Base-by-base conservation (phyloP, 2,329 filamentous ascomycete genomes). In the Cadophora malorum region DNA sequence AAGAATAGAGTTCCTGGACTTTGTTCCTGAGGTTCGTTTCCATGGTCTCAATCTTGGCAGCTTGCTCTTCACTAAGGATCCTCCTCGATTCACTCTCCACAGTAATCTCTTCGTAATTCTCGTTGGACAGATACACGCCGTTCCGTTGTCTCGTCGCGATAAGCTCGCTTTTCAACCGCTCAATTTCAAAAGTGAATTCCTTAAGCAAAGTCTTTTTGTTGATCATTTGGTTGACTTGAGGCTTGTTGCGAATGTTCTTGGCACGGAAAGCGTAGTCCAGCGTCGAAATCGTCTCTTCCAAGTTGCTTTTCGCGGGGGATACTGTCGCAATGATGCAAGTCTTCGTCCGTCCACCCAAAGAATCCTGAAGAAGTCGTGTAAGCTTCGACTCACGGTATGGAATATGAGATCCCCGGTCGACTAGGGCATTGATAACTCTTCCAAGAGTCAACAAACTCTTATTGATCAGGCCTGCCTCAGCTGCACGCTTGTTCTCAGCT, bases 271-370 rank as follows among this genome's bases (percentile, higher is more conserved):
- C 96, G 77, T 99, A 99, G 79, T 99, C 96, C 1, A 99, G 85
- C 0, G 96, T 99, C 0, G 96, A 98, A 69, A 99, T 98, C 0
- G 96, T 99, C 80, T 99, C 96, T 77, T 99, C 96, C 1, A 99
- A 84, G 74, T 98, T 99, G 80, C 91, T 94, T 79, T 96, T 96
- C 8, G 94, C 93, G 0, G 96, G 94, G 2, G 96, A 98, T 50
- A 99, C 87, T 0, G 96, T 99, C 6, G 96, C 96, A 76, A 99
- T 98, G 73, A 99, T 99, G 82, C 96, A 99, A 0, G 96, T 99
- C 78, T 99, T 99, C 1, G 96, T 99, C 63, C 91, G 89, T 3
- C 96, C 96, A 70, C 96, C 96, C 0, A 99, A 86, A 0, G 96
- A 99, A 78, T 99, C 96, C 88, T 99, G 96, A 23, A 99, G 83